phyloP scores from a whole-genome alignment of 2,329 filamentous ascomycete species.

The Lachnellula hyalina region DNA sequence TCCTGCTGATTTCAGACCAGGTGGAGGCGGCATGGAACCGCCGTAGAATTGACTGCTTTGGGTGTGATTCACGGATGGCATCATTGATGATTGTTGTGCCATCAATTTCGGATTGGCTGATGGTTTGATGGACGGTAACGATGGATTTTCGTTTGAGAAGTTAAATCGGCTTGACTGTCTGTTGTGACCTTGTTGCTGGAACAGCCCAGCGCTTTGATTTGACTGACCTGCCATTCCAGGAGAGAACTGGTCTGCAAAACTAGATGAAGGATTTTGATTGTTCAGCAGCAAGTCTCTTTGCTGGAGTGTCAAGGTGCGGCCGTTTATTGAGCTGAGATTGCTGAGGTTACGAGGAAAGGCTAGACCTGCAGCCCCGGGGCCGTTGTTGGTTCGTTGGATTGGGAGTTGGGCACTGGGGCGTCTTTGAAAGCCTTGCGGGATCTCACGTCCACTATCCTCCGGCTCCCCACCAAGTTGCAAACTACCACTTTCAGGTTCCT shows the following conservation, averaged over 20 bases:
- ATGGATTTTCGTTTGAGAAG: constrained; percentile 72
- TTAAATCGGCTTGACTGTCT: constrained; percentile 83
- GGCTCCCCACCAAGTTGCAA: constrained; percentile 88
- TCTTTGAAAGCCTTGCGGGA: constrained; percentile 47
- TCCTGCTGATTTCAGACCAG: constrained; percentile 88
- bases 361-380: constrained; percentile 49
- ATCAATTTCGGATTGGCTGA: constrained; percentile 74
- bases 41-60: constrained; percentile 71
- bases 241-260: constrained; percentile 56
- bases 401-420: constrained; percentile 69
- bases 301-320: constrained; percentile 72
- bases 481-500: constrained; percentile 74
- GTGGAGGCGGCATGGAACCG: constrained; percentile 83
- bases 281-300: constrained; percentile 63
- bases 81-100: constrained; percentile 85
- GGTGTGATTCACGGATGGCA: constrained; percentile 52
- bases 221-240: constrained; percentile 45
- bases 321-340: constrained; percentile 55
- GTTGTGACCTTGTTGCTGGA: constrained; percentile 63
- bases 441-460: constrained; percentile 61
- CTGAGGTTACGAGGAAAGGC: constrained; percentile 44
- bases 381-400: constrained; percentile 58
- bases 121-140: constrained; percentile 61
- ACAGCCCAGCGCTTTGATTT: constrained; percentile 43
- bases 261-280: constrained; percentile 31